Base-by-base conservation (phyloP, 2,329 filamentous ascomycete genomes). In the Pseudogymnoascus sp. region DNA sequence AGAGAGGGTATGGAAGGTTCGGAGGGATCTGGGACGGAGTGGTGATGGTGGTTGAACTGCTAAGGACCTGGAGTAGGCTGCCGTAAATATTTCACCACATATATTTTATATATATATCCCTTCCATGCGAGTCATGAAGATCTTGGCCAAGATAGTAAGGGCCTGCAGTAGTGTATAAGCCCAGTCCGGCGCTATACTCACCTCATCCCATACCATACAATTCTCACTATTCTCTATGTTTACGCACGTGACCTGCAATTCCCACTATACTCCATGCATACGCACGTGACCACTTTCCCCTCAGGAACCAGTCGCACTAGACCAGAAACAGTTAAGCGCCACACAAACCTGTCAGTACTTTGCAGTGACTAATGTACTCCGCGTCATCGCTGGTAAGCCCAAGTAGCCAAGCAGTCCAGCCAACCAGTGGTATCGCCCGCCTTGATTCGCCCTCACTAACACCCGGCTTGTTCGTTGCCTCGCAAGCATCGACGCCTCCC, bases 1-100 rank as follows among this genome's bases (percentile, higher is more conserved):
- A 12, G 83, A 82, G 3, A 78, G 78, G 58, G 82, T 84, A 8
- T 87, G 84, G 84, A 79, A 83, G 64, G 84, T 87, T 9, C 77
- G 85, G 62, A 80, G 84, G 65, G 84, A 88, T 70, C 71, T 87
- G 6, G 84, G 47, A 2, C n/a, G 47, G 4, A 32, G 47, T 54
- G 47, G 22, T 11, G 41, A 50, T 30, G 41, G 41, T 16, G 41
- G 41, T 50, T 50, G 41, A 50, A 8, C 14, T 1, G 41, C 7
- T 4, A 11, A 3, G 8, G 22, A 32, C 25, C 30, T 18, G 43
- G 30, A 54, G 7, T 28, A 47, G 14, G 6, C 41, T 6, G 3
- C 43, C 4, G 22, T 22, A 22, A 2, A 22, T 25, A 25, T 25
- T 25, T 25, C 22, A 25, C 22, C 28, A 54, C n/a, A 32, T 54